A percentile compares a stretch with the other conserved stretches of the same genome.
phyloP scores from a whole-genome alignment of 2,329 filamentous ascomycete genomes.

The Emericellopsis atlantica region DNA sequence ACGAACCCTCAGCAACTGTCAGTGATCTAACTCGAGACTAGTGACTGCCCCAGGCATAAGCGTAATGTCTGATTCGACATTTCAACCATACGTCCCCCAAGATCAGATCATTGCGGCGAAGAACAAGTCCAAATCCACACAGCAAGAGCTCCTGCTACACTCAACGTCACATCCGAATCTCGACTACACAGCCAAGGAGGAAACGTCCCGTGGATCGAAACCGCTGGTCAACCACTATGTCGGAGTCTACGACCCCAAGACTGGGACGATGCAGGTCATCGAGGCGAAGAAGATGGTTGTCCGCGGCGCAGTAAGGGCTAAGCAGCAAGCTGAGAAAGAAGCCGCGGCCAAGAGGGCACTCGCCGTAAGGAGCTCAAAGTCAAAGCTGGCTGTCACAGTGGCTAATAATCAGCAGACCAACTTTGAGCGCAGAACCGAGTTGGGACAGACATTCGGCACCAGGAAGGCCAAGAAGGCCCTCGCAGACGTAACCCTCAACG shows the following conservation, averaged over 20 bases:
- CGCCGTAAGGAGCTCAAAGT: slow-evolving; percentile 10
- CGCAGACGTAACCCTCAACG: slow-evolving; percentile 55
- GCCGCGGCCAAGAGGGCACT: slow-evolving; percentile 10
- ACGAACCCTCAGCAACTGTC: too few relatives aligned
- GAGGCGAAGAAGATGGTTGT: slow-evolving; percentile 54
- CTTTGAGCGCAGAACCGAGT: slow-evolving; percentile 50
- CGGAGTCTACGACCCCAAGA: slow-evolving; percentile 49
- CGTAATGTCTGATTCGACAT: slow-evolving; percentile 22
- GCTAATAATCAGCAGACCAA: slow-evolving; percentile 31
- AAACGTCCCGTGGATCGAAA: slow-evolving; percentile 14
- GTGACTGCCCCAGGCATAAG: slow-evolving; percentile 22
- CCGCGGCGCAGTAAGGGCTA: slow-evolving; percentile 41
- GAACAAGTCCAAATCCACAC: slow-evolving; percentile 23
- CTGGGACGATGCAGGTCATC: slow-evolving; percentile 45
- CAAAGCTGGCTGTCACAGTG: background rate
- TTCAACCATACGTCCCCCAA: slow-evolving; percentile 34
- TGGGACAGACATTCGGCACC: slow-evolving; percentile 71
- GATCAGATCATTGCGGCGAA: slow-evolving; percentile 11
- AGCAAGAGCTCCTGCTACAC: slow-evolving; percentile 41
- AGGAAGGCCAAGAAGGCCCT: slow-evolving; percentile 78
- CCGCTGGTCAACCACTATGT: slow-evolving; percentile 48
- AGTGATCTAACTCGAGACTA: slow-evolving; percentile 7
- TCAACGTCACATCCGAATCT: slow-evolving; percentile 43
- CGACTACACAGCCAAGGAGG: slow-evolving; percentile 47
- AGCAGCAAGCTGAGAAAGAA: slow-evolving; percentile 28